Percentiles rank a stretch among this genome's conserved stretches.
phyloP scores from a whole-genome alignment of 495 filamentous ascomycete species.

The Emericellopsis terricola region DNA sequence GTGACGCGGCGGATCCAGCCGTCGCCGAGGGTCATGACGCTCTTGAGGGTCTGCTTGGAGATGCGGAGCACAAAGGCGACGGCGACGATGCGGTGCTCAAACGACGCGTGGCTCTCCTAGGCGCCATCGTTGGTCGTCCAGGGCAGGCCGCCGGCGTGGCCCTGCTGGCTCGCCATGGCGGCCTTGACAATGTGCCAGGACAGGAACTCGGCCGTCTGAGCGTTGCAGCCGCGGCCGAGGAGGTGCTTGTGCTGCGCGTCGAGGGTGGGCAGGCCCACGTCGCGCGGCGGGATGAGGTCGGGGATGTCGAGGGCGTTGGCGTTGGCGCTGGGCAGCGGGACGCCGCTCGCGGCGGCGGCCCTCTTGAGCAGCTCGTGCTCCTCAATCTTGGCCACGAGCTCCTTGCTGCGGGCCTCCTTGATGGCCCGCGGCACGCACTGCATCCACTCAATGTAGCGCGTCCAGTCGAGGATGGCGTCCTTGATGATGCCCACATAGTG shows the following conservation, averaged over 20 bases:
- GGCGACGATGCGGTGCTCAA: conserved; percentile 1
- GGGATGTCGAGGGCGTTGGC: background rate
- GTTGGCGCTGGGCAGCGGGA: background rate
- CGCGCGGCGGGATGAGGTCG: background rate
- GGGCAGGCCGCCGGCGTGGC: background rate
- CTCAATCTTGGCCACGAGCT: background rate
- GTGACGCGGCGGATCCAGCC: conserved; percentile 2
- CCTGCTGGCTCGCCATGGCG: conserved; percentile 1
- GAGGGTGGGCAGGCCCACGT: background rate
- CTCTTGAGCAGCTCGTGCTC: background rate
- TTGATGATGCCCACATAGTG: background rate
- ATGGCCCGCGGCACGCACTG: background rate
- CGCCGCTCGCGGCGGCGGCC: background rate
- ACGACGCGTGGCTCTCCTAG: conserved; percentile 1
- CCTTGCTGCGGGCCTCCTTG: background rate
- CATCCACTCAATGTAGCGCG: background rate
- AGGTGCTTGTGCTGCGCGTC: conserved; percentile 1
- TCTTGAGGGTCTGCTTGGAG: conserved; percentile 1
- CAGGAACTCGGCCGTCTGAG: background rate
- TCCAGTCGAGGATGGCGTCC: conserved; percentile 2
- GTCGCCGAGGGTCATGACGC: background rate
- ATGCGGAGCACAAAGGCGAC: background rate
- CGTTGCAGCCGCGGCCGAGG: background rate
- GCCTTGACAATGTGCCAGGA: conserved; percentile 1
- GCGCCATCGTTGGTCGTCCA: conserved; percentile 1